A percentile compares a stretch with the other conserved stretches of the same genome.
phyloP scores from a whole-genome alignment of 2,329 filamentous ascomycete genomes.

The Botrytis fabae region DNA sequence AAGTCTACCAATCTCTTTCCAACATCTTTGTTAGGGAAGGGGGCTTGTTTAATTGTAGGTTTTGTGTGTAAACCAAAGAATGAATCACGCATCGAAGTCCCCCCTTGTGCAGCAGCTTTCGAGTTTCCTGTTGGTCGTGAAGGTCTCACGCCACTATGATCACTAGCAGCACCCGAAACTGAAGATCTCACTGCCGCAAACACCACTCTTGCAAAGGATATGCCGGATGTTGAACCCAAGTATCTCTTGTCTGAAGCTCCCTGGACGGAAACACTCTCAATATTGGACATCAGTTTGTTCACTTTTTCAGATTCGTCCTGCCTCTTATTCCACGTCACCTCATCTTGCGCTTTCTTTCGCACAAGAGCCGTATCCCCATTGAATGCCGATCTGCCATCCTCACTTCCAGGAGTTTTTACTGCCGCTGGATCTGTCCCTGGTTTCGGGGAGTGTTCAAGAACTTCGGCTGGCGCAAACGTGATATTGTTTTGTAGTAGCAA shows the following conservation, averaged over 20 bases:
- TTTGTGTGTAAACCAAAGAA: conserved; percentile 96
- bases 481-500: conserved; percentile 70
- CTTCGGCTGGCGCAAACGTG: conserved; percentile 67
- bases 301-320: conserved; percentile 61
- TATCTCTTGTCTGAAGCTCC: conserved; percentile 77
- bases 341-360: conserved; percentile 34
- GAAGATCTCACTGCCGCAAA: conserved; percentile 86
- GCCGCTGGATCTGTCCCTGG: conserved; percentile 37
- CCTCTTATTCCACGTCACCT: conserved; percentile 43
- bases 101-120: conserved; percentile 46
- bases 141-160: conserved; percentile 61
- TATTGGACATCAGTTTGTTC: conserved; percentile 66
- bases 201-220: conserved; percentile 91
- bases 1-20: conserved; percentile 72
- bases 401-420: conserved; percentile 36
- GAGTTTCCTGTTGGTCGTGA: conserved; percentile 53
- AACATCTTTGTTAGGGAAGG: conserved; percentile 77
- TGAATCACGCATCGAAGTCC: conserved; percentile 87
- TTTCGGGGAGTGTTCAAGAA: conserved; percentile 64
- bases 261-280: conserved; percentile 75
- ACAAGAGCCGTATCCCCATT: conserved; percentile 28
- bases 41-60: conserved; percentile 80
- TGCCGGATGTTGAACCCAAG: conserved; percentile 81
- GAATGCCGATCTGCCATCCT: conserved; percentile 33
- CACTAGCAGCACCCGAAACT: conserved; percentile 62